A percentile compares a stretch with the other conserved stretches of the same genome.
Evolutionary conservation across 2,329 filamentous ascomycete genomes (phyloP).

Genomic region (Cladosporium sphaerospermum): DNA sequence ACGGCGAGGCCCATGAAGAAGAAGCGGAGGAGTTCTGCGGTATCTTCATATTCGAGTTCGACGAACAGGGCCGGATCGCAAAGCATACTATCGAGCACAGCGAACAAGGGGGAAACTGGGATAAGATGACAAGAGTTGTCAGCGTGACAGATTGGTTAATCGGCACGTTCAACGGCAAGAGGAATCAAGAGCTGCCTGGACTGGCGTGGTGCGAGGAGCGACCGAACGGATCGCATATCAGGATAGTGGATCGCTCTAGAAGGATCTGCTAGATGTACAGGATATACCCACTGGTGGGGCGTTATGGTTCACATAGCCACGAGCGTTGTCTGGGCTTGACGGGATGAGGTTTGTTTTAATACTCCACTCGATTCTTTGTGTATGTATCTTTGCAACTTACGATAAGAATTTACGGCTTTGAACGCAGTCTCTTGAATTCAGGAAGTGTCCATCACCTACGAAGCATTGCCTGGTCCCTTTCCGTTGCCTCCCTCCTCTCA

Average conservation of each 20-base stretch:
- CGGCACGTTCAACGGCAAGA: constrained; percentile 61
- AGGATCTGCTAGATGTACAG: constrained; percentile 8
- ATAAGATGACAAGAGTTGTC: constrained; percentile 77
- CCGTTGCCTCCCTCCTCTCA: not conserved
- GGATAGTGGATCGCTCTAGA: constrained; percentile 14
- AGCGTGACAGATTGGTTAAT: constrained; percentile 92
- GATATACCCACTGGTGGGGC: not conserved
- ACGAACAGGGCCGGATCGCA: constrained; percentile 72
- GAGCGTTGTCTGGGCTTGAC: too few relatives aligned
- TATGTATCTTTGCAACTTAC: not conserved
- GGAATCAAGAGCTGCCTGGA: constrained; percentile 36
- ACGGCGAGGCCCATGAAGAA: constrained; percentile 34
- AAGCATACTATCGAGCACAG: constrained; percentile 93
- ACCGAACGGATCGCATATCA: constrained; percentile 12
- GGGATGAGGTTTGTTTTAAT: not conserved
- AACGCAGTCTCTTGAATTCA: not conserved
- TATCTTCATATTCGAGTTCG: constrained; percentile 93
- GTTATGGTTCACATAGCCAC: not conserved
- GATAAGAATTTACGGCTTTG: not conserved
- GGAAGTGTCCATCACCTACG: not conserved
- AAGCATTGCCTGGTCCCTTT: not conserved
- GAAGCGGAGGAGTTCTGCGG: constrained; percentile 70
- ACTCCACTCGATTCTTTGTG: constrained; percentile 1
- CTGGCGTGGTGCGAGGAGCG: constrained; percentile 35
- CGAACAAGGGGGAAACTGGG: constrained; percentile 76